These are phyloP conservation scores for Brassica incana DNA, from an alignment of 345 rosid species.

Conservation along the genomic window DNA sequence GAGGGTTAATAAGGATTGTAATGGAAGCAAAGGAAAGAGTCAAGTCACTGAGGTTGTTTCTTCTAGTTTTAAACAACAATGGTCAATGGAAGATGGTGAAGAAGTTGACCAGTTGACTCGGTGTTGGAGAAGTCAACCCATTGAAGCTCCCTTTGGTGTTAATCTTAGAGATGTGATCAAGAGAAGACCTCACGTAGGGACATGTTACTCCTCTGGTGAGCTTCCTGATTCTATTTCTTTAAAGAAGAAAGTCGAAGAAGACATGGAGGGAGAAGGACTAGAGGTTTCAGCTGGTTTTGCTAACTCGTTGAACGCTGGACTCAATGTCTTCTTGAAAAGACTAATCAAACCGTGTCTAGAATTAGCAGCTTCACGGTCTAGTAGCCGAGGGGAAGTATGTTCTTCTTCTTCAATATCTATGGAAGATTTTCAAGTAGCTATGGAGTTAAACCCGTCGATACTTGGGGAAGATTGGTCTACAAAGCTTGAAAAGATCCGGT, in stretches of 20 bases:
- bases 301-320: conserved; percentile 55
- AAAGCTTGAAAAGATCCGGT: conserved; percentile 54
- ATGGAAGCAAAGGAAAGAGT: conserved; percentile 35
- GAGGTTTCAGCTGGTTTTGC: conserved; percentile 53
- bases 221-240: conserved; percentile 61
- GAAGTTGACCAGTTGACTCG: conserved; percentile 73
- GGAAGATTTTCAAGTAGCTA: conserved; percentile 63
- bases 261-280: conserved; percentile 55
- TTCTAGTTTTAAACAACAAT: conserved; percentile 60
- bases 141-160: conserved; percentile 71
- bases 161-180: conserved; percentile 38
- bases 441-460: conserved; percentile 54
- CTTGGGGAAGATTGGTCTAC: conserved; percentile 66
- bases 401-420: conserved; percentile 24
- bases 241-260: conserved; percentile 52
- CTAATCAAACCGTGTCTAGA: conserved; percentile 69
- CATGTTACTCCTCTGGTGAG: conserved; percentile 49
- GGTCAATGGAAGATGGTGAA: conserved; percentile 73
- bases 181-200: conserved; percentile 34
- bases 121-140: conserved; percentile 45
- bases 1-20: conserved; percentile 47
- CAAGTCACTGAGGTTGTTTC: conserved; percentile 59
- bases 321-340: conserved; percentile 60
- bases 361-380: conserved; percentile 49
- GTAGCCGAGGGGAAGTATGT: conserved; percentile 4